phyloP scores from a whole-genome alignment of 2,329 filamentous ascomycete species.

The Penicillium crustosum region DNA sequence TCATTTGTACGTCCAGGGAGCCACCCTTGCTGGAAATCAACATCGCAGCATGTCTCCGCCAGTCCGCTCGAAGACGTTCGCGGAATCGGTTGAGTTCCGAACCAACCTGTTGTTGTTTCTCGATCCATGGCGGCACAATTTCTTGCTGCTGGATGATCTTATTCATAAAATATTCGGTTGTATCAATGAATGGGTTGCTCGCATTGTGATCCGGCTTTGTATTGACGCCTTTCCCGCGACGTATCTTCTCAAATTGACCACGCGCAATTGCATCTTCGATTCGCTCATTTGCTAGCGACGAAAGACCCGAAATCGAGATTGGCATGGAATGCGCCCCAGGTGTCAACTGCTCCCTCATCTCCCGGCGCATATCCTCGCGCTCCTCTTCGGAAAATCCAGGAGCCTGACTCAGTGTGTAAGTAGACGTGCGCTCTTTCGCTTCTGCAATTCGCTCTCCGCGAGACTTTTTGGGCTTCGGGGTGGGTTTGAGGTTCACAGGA shows the following conservation, averaged over 20 bases:
- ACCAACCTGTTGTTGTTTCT: constrained; percentile 90
- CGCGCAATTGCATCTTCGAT: constrained; percentile 93
- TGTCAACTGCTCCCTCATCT: constrained; percentile 78
- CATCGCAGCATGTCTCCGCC: constrained; percentile 77
- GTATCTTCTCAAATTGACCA: constrained; percentile 84
- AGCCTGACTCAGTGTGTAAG: constrained; percentile 56
- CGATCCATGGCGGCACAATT: constrained; percentile 95
- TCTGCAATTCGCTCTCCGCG: constrained; percentile 55
- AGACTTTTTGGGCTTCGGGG: constrained; percentile 44
- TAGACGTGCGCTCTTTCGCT: constrained; percentile 59
- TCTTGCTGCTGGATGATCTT: constrained; percentile 97
- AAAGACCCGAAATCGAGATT: constrained; percentile 72
- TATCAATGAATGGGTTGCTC: constrained; percentile 87
- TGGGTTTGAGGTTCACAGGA: constrained; percentile 48
- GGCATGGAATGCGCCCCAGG: constrained; percentile 72
- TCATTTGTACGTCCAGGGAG: constrained; percentile 69
- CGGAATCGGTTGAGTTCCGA: constrained; percentile 70
- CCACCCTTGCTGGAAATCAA: constrained; percentile 78
- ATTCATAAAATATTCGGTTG: constrained; percentile 97
- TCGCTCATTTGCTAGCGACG: constrained; percentile 80
- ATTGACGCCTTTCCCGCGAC: constrained; percentile 70
- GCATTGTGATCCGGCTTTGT: constrained; percentile 74
- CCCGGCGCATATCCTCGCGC: constrained; percentile 66
- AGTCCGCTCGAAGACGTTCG: constrained; percentile 72
- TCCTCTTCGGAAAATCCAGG: constrained; percentile 67